phyloP scores from a whole-genome alignment of 371 early-diverging fungal genomes.

The Mucor velutinosus region DNA sequence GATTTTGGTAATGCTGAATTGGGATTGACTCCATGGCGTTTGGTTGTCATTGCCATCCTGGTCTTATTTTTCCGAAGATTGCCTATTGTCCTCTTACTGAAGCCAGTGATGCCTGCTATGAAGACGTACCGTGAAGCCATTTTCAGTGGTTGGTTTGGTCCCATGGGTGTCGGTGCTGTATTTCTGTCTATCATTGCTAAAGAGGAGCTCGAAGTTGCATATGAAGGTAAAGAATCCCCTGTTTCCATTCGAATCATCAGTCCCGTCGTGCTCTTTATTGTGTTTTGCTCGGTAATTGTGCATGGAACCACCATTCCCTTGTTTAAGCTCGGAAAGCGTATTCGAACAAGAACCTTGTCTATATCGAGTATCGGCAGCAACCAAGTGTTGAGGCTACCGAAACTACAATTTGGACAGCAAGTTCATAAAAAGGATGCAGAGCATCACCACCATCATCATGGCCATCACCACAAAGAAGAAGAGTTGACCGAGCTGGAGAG shows the following conservation, averaged over 20 bases:
- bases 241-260: conserved; percentile 42
- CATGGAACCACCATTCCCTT: conserved; percentile 85
- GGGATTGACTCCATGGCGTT: conserved; percentile 66
- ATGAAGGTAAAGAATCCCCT: conserved; percentile 22
- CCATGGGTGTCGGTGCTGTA: conserved; percentile 85
- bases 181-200: conserved; percentile 72
- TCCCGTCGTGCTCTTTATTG: conserved; percentile 74
- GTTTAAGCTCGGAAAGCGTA: conserved; percentile 64
- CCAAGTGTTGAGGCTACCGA: conserved; percentile 45
- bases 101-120: conserved; percentile 74
- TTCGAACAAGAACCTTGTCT: conserved; percentile 51
- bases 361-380: conserved; percentile 47
- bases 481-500: conserved; percentile 39
- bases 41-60: conserved; percentile 67
- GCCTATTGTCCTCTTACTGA: conserved; percentile 72
- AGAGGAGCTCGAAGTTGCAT: conserved; percentile 40
- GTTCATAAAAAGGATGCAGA: conserved; percentile 21
- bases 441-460: conserved; percentile 1
- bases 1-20: conserved; percentile 59
- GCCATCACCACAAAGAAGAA: conserved; percentile 1
- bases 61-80: conserved; percentile 85
- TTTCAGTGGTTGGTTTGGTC: conserved; percentile 98
- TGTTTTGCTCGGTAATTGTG: conserved; percentile 74
- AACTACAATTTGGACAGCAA: conserved; percentile 39
- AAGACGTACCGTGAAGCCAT: conserved; percentile 79